Conservation (phyloP, 192 early-diverging fungal species). For the Coemansia sp. region DNA sequence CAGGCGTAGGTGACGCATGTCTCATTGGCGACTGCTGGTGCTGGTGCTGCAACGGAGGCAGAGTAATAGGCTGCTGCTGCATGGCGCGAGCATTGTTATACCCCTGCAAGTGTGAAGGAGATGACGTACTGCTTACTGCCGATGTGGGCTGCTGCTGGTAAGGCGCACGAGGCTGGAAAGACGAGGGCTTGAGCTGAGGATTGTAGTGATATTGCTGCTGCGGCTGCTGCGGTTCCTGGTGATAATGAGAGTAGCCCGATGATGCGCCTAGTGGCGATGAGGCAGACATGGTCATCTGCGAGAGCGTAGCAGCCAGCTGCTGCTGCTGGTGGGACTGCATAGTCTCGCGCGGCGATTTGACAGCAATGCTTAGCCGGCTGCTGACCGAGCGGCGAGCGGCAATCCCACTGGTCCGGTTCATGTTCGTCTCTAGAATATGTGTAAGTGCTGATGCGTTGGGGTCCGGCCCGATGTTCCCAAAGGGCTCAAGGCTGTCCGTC, state of each 20-base stretch:
- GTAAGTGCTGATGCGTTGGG: constrained; percentile 28
- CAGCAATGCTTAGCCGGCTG: constrained; percentile 46
- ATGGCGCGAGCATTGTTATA: background rate
- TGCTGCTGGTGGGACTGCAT: constrained; percentile 46
- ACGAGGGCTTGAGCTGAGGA: background rate
- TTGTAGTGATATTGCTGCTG: constrained; percentile 6
- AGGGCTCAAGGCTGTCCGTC: constrained; percentile 46
- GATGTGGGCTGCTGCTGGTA: background rate
- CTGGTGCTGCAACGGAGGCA: background rate
- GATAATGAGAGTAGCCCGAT: constrained; percentile 17
- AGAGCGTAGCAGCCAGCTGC: constrained; percentile 37
- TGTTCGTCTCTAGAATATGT: constrained; percentile 37
- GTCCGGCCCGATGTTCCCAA: constrained; percentile 35
- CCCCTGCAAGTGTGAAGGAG: background rate
- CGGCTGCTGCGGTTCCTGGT: constrained; percentile 26
- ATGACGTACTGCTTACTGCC: background rate
- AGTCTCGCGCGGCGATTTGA: constrained; percentile 49
- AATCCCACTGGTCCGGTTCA: constrained; percentile 47
- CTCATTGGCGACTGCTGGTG: constrained; percentile 11
- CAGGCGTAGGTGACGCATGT: constrained; percentile 1
- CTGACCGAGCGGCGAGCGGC: constrained; percentile 42
- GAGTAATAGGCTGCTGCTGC: background rate
- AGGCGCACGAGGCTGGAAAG: background rate
- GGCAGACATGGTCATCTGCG: constrained; percentile 26
- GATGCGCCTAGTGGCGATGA: constrained; percentile 16